Conservation (phyloP, 1,284 basidiomycete genomes). For the Stereum hirsutum region DNA sequence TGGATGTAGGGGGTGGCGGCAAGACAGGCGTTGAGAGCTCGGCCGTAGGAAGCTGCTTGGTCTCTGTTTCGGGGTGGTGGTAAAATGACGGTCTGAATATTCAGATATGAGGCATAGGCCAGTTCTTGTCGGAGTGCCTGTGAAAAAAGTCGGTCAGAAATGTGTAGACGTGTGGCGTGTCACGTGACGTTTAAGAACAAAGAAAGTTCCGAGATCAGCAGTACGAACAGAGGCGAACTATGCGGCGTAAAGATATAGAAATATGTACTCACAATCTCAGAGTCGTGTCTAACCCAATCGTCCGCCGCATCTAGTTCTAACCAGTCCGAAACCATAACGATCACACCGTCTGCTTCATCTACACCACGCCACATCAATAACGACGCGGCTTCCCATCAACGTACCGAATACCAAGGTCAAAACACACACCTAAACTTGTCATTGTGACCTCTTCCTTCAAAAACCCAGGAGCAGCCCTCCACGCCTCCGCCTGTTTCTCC, state of each 20-base stretch:
- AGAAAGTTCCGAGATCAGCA: too few relatives aligned
- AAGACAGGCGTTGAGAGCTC: conserved; percentile 77
- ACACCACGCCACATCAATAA: background rate
- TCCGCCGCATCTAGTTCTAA: conserved; percentile 90
- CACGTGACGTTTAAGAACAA: background rate
- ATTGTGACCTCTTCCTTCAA: conserved; percentile 83
- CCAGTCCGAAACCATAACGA: conserved; percentile 86
- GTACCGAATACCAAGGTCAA: background rate
- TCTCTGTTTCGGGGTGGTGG: conserved; percentile 85
- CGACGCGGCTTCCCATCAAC: background rate
- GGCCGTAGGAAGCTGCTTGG: conserved; percentile 86
- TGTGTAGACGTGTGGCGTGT: too few relatives aligned
- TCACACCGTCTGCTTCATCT: conserved; percentile 82
- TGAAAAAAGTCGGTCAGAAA: background rate
- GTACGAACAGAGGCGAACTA: too few relatives aligned
- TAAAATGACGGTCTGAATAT: conserved; percentile 77
- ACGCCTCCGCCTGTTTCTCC: conserved; percentile 76
- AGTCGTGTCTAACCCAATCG: conserved; percentile 93
- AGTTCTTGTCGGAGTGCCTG: conserved; percentile 93
- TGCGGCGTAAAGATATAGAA: background rate
- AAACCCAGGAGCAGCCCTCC: conserved; percentile 82
- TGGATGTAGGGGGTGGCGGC: conserved; percentile 62
- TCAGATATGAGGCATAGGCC: conserved; percentile 88
- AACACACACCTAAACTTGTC: conserved; percentile 64
- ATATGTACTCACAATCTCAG: conserved; percentile 71